Evolutionary conservation across 1,139 yeast genomes (phyloP), one percentile per base, ranked within the genome.

Genomic region (Hansenula sp.): DNA sequence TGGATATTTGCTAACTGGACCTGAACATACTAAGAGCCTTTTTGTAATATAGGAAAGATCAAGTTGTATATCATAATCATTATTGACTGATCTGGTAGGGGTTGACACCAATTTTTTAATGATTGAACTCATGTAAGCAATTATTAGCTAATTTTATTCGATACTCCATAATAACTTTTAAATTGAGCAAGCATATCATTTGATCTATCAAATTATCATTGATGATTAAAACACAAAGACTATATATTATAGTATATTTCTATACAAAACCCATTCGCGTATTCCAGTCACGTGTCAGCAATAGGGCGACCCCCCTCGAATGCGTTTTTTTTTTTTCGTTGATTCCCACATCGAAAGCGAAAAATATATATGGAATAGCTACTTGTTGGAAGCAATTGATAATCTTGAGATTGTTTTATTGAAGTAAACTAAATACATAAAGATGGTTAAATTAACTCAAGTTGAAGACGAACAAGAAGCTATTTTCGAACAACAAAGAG

Each of bases 381-480:
- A n/a, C n/a, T n/a, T 27, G 17, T 27, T 27, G 21, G 13, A 27
- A 27, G 29, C 29, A 27, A 27, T 5, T n/a, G 17, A 27, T 17
- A 27, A 27, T 13, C n/a, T 25, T 22, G 27, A 25, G n/a, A n/a
- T n/a, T n/a, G n/a, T n/a, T n/a, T n/a, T n/a, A n/a, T n/a, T n/a
- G n/a, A 14, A 16, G 7, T 3, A 28, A 16, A 12, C 30, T 6
- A 29, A 7, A 29, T 12, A 28, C 13, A 31, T 5, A 18, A 26
- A 43, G 49, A 82, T 82, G 90, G 90, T 82, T 53, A 79, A 80
- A 58, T 79, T 82, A 61, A 81, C 88, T 32, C 85, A 80, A 65
- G 75, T 82, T 51, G 81, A 75, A 64, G 82, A 76, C 70, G 72
- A 71, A 47, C 62, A 71, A 42, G 73, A 68, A 53, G 65, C 68